Evolutionary conservation across 768 basidiomycete species (phyloP).

Genomic region (Naganishia vishniacii): DNA sequence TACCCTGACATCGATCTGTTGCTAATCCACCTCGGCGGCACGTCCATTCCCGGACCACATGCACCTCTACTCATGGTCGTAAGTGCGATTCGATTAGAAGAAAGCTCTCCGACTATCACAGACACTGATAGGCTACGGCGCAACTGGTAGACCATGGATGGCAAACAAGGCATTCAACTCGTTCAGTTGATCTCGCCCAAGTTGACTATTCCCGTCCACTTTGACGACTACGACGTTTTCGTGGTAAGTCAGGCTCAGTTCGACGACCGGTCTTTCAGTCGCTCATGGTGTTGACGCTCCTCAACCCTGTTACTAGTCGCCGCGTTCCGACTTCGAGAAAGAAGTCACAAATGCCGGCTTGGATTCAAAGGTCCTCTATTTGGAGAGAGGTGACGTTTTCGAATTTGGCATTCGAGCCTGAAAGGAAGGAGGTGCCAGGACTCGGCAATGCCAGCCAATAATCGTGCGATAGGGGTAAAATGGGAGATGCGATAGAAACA

Average conservation of each 20-base stretch:
- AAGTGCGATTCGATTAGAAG: too few relatives aligned
- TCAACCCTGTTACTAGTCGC: too few relatives aligned
- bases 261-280: too few relatives aligned
- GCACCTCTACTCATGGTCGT: slow-evolving; percentile 39
- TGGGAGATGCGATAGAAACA: too few relatives aligned
- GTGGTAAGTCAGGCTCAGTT: slow-evolving; percentile 17
- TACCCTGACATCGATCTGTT: slow-evolving; percentile 47
- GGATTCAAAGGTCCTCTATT: slow-evolving; percentile 43
- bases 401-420: slow-evolving; percentile 31
- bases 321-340: slow-evolving; percentile 44
- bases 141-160: slow-evolving; percentile 47
- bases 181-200: slow-evolving; percentile 46
- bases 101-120: too few relatives aligned
- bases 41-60: slow-evolving; percentile 43
- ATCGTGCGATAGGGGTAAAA: neutral
- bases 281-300: too few relatives aligned
- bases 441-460: neutral
- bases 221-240: slow-evolving; percentile 46
- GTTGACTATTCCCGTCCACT: slow-evolving; percentile 48
- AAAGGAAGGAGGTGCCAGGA: slow-evolving; percentile 52
- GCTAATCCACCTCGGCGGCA: slow-evolving; percentile 48
- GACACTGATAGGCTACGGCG: too few relatives aligned
- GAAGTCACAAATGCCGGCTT: slow-evolving; percentile 42
- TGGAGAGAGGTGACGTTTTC: slow-evolving; percentile 44
- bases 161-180: slow-evolving; percentile 44